These are phyloP conservation scores for Pisolithus orientalis DNA, from an alignment of 768 basidiomycete genomes.

Conservation along the genomic window DNA sequence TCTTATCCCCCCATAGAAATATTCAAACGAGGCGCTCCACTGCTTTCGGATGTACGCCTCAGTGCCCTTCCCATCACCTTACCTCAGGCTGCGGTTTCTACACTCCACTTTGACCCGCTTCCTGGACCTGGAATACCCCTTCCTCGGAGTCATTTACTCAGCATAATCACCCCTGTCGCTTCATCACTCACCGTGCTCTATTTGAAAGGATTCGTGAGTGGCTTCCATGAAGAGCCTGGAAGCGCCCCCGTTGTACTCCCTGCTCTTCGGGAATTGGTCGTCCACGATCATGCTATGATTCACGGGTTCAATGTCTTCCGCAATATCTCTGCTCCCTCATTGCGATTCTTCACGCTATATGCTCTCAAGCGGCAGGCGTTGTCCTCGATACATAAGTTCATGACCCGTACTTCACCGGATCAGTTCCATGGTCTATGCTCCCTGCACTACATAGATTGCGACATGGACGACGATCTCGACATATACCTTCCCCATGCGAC, in stretches of 20 bases:
- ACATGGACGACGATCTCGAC: constrained; percentile 30
- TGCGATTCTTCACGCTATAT: constrained; percentile 20
- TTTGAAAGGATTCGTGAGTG: constrained; percentile 28
- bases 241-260: constrained; percentile 27
- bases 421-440: constrained; percentile 27
- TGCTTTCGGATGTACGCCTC: constrained; percentile 25
- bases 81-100: constrained; percentile 20
- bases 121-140: constrained; percentile 25
- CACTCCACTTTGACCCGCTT: constrained; percentile 30
- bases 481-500: constrained; percentile 28
- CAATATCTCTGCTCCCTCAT: constrained; percentile 27
- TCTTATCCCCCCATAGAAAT: constrained; percentile 23
- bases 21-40: constrained; percentile 27
- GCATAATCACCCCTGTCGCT: constrained; percentile 24
- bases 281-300: constrained; percentile 26
- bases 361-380: constrained; percentile 22
- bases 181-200: constrained; percentile 25
- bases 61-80: constrained; percentile 28
- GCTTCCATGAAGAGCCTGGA: constrained; percentile 26
- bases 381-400: constrained; percentile 30
- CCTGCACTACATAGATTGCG: constrained; percentile 29
- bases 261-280: constrained; percentile 21
- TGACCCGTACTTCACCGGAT: constrained; percentile 29
- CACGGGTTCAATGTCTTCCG: constrained; percentile 31
- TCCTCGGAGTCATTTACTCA: constrained; percentile 20